A percentile compares a stretch with the other conserved stretches of the same genome.
Evolutionary conservation across 352 stramenopile genomes (phyloP).

Genomic region (Globisporangium orthogonon): DNA sequence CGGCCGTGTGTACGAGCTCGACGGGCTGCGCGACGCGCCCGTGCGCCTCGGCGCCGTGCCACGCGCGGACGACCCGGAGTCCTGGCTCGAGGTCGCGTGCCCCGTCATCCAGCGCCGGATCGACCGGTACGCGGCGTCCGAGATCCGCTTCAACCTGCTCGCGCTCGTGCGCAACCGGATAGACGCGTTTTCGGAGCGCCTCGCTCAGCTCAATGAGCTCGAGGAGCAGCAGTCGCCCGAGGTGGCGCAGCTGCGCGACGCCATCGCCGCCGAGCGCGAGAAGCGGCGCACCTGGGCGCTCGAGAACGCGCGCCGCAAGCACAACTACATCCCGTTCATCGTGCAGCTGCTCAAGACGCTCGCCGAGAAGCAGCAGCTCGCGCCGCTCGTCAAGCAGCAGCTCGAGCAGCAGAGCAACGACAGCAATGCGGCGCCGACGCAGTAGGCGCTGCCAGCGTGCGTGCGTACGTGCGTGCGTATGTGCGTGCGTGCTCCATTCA

Average conservation of each 20-base stretch:
- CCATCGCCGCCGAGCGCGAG: conserved; percentile 41
- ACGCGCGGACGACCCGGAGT: conserved; percentile 19
- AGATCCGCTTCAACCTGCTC: conserved; percentile 98
- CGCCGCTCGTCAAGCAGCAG: conserved; percentile 72
- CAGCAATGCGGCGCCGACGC: neutral
- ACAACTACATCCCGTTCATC: conserved; percentile 97
- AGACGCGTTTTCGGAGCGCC: conserved; percentile 41
- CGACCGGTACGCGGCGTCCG: conserved; percentile 77
- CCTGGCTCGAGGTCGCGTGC: conserved; percentile 88
- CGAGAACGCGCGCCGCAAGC: conserved; percentile 91
- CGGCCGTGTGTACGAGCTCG: conserved; percentile 93
- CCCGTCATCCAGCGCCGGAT: conserved; percentile 93
- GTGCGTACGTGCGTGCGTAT: no score
- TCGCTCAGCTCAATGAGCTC: conserved; percentile 23
- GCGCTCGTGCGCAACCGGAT: conserved; percentile 86
- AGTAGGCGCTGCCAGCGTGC: neutral
- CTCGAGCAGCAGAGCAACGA: conserved; percentile 19
- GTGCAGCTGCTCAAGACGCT: conserved; percentile 92
- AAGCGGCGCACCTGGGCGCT: conserved; percentile 81
- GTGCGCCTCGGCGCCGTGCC: conserved; percentile 78
- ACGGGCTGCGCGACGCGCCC: conserved; percentile 89
- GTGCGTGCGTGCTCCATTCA: neutral
- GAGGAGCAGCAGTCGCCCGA: conserved; percentile 24
- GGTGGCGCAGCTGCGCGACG: conserved; percentile 37
- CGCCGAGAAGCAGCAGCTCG: conserved; percentile 84